Base-by-base conservation (phyloP, 2,329 filamentous ascomycete genomes). In the Diaporthe batatas region DNA sequence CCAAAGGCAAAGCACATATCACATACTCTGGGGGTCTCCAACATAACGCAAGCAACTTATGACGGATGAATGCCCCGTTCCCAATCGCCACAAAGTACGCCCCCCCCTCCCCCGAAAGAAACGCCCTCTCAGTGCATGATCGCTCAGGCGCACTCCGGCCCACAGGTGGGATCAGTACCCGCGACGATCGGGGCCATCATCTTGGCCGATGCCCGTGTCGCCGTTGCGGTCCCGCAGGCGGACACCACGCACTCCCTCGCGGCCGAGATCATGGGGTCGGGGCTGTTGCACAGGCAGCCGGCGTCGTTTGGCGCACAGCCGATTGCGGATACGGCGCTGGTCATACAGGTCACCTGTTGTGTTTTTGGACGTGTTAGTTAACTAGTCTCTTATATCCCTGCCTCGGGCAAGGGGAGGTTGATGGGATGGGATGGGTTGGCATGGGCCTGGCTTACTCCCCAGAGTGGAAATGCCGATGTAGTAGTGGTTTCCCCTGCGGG, bases 341-440 rank as follows among this genome's bases (percentile, higher is more conserved):
- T 62, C 32, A 70, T 53, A 18, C 68, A 70, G 25, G 68, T n/a
- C 10, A 62, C 42, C 68, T 59, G 21, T n/a, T 29, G n/a, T 3
- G 49, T 6, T 25, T 2, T 4, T 16, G 11, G 2, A 4, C 2
- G 39, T 42, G 36, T 59, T 18, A 32, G 29, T 32, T 29, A 2
- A 29, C 29, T 29, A 5, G 29, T 29, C 29, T 29, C 29, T 29
- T 29, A 29, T 29, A 5, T 5, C 29, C 5, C 29, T 29, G 29
- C 2, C 29, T 29, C 29, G 29, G 29, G 29, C 29, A 5, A 29
- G 29, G 29, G 29, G 29, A 29, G 29, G 29, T 29, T 29, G 29
- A 29, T 29, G 29, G 29, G 29, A 29, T 29, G 29, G 29, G 29
- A 29, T 29, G 29, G 29, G 29, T 3, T 42, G 3, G 39, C 12